These are phyloP conservation scores for Aciculoconidium aculeatum DNA, from an alignment of 805 yeast genomes.

Conservation along the genomic window DNA sequence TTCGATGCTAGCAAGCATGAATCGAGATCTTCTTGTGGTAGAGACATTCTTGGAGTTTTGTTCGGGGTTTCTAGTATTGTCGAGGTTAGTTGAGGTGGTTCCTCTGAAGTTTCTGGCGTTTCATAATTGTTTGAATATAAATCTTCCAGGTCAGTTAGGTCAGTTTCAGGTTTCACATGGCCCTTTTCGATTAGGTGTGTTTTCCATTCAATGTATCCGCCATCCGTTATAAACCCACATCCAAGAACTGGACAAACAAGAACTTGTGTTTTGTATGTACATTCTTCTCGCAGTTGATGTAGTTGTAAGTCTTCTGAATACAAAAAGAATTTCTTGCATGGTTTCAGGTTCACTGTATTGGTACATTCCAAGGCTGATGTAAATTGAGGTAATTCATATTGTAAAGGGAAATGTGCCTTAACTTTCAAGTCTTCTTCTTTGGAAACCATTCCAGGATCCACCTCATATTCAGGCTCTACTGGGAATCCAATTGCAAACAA, in stretches of 20 bases:
- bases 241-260: constrained; percentile 35
- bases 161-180: no score
- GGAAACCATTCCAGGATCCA: background rate
- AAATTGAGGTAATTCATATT: constrained; percentile 16
- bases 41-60: no score
- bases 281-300: constrained; percentile 15
- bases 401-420: constrained; percentile 16
- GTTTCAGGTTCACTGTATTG: no score
- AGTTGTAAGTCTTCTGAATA: constrained; percentile 10
- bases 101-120: background rate
- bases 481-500: constrained; percentile 23
- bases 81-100: background rate
- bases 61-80: no score
- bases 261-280: constrained; percentile 28
- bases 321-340: constrained; percentile 14
- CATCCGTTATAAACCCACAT: constrained; percentile 33
- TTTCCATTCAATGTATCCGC: constrained; percentile 24
- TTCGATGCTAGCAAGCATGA: no score
- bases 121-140: background rate
- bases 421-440: constrained; percentile 7
- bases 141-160: no score
- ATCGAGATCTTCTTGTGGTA: no score
- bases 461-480: constrained; percentile 4
- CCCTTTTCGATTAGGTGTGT: constrained; percentile 17
- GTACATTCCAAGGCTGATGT: constrained; percentile 14